Base-by-base conservation (phyloP, 2,329 filamentous ascomycete species). In the Tolypocladium amazonense region DNA sequence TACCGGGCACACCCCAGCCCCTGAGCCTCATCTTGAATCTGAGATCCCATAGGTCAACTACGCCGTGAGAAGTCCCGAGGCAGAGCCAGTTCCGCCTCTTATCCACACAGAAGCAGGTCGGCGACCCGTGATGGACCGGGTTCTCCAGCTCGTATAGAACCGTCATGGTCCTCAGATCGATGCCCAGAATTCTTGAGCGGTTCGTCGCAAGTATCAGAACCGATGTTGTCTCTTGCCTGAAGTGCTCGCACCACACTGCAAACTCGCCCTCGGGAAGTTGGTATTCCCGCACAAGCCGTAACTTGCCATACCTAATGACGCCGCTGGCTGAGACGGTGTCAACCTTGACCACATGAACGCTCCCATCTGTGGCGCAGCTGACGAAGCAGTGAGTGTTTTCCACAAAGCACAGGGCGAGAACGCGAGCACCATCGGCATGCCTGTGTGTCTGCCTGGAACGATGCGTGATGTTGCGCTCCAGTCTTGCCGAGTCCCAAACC, bases 381-480 rank as follows among this genome's bases (percentile, higher is more conserved):
- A 96, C 81, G 70, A 99, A 97, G 27, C 90, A 92, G 71, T 97
- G 92, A 0, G 92, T 96, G 65, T 92, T 89, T 69, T 97, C 92
- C 45, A 99, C 85, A 70, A 99, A 97, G 66, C 90, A 92, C 27
- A 99, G 73, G 18, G 90, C 87, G 37, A 90, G 86, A 2, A 97
- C 88, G 61, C 85, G 88, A 0, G 87, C 82, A 1, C 87, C 88
- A 1, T 83, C 75, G 0, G 81, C 82, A 66, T 97, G 90, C 60
- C 81, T 87, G 74, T 97, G 88, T 0, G 90, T 95, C 69, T 95
- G 90, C 27, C 93, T 83, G 35, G 94, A 92, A 52, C 92, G 85
- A 67, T 96, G 89, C 0, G 90, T 88, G 56, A 97, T 85, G 70
- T 97, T 97, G 53, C 92, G 88, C 74, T 99, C 94, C 8, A 99